Base-by-base conservation (phyloP, 306 rosid genomes). In the Coriaria nepalensis region DNA sequence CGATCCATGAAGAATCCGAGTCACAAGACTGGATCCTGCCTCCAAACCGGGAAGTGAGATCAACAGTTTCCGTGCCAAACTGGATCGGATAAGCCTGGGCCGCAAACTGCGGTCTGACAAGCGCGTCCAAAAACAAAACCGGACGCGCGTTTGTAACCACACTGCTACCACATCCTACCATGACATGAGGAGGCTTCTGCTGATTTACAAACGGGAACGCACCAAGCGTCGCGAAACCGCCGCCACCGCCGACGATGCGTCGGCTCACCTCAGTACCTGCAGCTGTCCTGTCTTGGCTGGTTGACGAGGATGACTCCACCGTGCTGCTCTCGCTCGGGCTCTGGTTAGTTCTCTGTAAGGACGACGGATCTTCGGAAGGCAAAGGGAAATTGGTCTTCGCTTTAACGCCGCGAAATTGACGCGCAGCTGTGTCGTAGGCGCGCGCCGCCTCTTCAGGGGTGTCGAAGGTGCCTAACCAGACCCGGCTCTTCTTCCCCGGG, bases 1-100 rank as follows among this genome's bases (percentile, higher is more conserved):
- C 64, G 35, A 63, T 72, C 6, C 76, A 73, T 7, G 83, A 73
- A 0, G 78, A 73, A 45, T 73, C 80, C 0, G 80, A 64, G 38
- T 80, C 73, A 35, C 73, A 20, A 20, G 1, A 76, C 56, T 65
- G 77, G n/a, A 46, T 35, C 35, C 58, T 56, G 44, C 68, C 61
- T 0, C 62, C 9, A 20, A 61, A 48, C 9, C 64, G 47, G 8
- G 43, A n/a, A 11, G 50, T 66, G 10, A 56, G 50, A 43, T 57
- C 68, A 5, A 70, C 60, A 46, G 75, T 59, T 0, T 9, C 57
- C 36, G 65, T 55, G 6, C 74, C 76, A 43, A 71, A 68, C 33
- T 65, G 65, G 6, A 64, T n/a, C 0, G 80, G 69, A 41, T 47
- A 76, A 1, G 59, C 52, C 29, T 72, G 78, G 6, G 62, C 35